Evolutionary conservation across 306 rosid genomes (phyloP).

Genomic region (Fragaria iinumae): DNA sequence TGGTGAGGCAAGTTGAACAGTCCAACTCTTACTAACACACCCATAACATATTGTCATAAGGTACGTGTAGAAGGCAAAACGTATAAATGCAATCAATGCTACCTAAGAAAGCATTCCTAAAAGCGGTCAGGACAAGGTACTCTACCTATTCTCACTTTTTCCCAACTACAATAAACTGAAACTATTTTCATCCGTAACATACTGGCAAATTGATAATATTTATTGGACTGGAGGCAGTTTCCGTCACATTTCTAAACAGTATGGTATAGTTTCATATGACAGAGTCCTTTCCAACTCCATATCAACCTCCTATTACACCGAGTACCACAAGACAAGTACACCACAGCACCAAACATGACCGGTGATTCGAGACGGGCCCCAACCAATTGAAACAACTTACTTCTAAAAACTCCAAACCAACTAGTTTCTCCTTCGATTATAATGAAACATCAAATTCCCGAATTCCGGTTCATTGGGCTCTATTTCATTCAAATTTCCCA

Average conservation of each 20-base stretch:
- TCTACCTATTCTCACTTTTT: not conserved
- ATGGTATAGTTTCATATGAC: not conserved
- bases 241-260: not conserved
- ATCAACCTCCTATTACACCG: not conserved
- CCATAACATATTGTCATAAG: not conserved
- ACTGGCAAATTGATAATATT: not conserved
- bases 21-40: not conserved
- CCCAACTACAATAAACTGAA: not conserved
- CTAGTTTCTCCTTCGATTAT: not conserved
- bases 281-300: not conserved
- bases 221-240: not conserved
- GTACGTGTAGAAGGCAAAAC: not conserved
- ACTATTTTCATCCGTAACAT: not conserved
- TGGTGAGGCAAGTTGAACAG: not conserved
- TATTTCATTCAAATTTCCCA: not conserved
- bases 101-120: not conserved
- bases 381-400: not conserved
- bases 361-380: not conserved
- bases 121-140: not conserved
- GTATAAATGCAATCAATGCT: not conserved
- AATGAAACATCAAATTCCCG: no score
- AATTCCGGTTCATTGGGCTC: not conserved
- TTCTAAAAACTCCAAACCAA: not conserved
- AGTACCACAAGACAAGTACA: not conserved
- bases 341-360: no score